Evolutionary conservation across 192 early-diverging fungal species (phyloP), one percentile per base, ranked within the genome.

Genomic region (Mortierella alpina): DNA sequence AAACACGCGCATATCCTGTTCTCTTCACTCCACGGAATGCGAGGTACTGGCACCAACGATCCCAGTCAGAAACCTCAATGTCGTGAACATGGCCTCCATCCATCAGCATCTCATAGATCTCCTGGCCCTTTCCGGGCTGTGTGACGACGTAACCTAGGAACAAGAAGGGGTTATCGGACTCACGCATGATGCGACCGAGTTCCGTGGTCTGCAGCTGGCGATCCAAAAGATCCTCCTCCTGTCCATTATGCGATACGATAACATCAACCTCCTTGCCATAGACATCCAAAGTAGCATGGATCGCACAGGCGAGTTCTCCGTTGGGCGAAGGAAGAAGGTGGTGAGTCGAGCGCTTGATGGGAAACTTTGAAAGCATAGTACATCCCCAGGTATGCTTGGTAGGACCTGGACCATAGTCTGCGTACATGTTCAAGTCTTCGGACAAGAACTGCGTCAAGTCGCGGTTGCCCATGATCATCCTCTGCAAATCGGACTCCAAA

Each of bases 381-480:
- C 93, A 95, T 9, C 93, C 93, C 93, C 93, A 95, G 31, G 93
- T 95, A 84, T 95, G 93, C 84, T 95, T 93, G 71, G 90, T 91
- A 10, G 92, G 91, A n/a, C 92, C 90, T 55, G 93, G 93, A 15
- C 93, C 93, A 80, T 92, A 95, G 83, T 95, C 93, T 20, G 91
- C 83, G 75, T 95, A 93, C 80, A 90, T 91, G 59, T 88, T 86
- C 7, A 95, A 86, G 66, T 93, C 90, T 72, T 95, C 93, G 48
- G 87, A 87, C 69, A 95, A 84, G 66, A 86, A 91, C 85, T 95
- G 93, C 41, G 91, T 88, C 86, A 90, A 89, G 77, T 95, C 93
- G 67, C 93, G 92, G 66, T 92, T 92, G 69, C 93, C 93, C 92
- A 93, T 95, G 67, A 95, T 95, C 75, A 93, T 93, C 59, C 93